Conservation (phyloP, 208 protist species). For the Leishmania aethiopica region DNA sequence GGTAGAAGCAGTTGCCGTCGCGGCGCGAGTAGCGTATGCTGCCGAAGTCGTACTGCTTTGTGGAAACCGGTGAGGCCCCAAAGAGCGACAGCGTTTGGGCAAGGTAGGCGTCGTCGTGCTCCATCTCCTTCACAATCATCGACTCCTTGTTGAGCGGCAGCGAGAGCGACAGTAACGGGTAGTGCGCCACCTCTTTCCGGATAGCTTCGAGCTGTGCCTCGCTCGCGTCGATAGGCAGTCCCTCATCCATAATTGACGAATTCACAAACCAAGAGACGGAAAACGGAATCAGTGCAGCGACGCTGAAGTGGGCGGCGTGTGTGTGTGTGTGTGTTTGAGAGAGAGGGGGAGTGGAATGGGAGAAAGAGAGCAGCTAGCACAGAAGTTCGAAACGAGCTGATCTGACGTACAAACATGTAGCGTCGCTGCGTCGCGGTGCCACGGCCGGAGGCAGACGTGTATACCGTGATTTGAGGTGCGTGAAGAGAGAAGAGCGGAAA, state of each 20-base stretch:
- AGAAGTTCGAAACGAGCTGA: background rate
- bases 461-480: background rate
- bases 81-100: slow-evolving; percentile 59
- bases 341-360: background rate
- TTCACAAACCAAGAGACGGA: too few relatives aligned
- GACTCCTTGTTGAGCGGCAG: slow-evolving; percentile 37
- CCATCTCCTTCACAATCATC: slow-evolving; percentile 46
- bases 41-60: slow-evolving; percentile 19
- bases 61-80: slow-evolving; percentile 7
- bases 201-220: slow-evolving; percentile 68
- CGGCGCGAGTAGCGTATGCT: slow-evolving; percentile 69
- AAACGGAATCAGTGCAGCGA: background rate
- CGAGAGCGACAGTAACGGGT: slow-evolving; percentile 43
- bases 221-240: background rate
- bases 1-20: slow-evolving; percentile 91
- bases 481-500: background rate
- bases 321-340: too few relatives aligned
- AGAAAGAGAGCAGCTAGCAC: background rate
- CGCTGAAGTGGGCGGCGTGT: background rate
- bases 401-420: background rate
- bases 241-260: background rate
- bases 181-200: slow-evolving; percentile 51
- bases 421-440: background rate
- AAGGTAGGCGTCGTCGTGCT: slow-evolving; percentile 36
- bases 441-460: background rate